A percentile compares a stretch with the other conserved stretches of the same genome.
phyloP scores from a whole-genome alignment of 108 stramenopile genomes.

The Craspedostauros australis region DNA sequence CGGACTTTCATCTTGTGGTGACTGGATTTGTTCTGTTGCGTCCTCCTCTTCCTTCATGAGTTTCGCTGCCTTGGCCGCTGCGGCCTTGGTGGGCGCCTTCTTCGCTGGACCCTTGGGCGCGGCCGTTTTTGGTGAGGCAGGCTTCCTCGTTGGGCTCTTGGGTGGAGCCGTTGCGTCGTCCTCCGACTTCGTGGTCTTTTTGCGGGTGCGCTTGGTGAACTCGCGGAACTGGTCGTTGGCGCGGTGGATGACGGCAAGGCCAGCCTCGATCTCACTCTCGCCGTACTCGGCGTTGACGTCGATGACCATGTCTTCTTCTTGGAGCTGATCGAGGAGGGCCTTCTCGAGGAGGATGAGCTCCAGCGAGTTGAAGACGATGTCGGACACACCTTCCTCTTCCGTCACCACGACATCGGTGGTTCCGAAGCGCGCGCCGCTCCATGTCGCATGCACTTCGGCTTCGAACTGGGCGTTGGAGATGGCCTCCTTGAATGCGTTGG shows the following conservation, averaged over 20 bases:
- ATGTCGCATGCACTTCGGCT: constrained; percentile 17
- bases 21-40: too few relatives aligned
- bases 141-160: too few relatives aligned
- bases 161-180: too few relatives aligned
- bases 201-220: too few relatives aligned
- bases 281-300: constrained; percentile 20
- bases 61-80: too few relatives aligned
- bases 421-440: constrained; percentile 2
- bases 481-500: constrained; percentile 5
- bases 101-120: too few relatives aligned
- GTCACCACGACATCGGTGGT: background rate
- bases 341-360: constrained; percentile 27
- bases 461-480: constrained; percentile 23
- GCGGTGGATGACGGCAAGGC: constrained; percentile 19
- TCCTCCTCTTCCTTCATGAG: too few relatives aligned
- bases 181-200: too few relatives aligned
- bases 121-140: too few relatives aligned
- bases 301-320: constrained; percentile 14
- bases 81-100: too few relatives aligned
- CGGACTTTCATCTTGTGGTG: too few relatives aligned
- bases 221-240: constrained; percentile 20
- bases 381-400: background rate
- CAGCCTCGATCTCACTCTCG: constrained; percentile 18
- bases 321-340: constrained; percentile 23
- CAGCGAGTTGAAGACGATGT: constrained; percentile 29